Conservation (phyloP, 352 stramenopile genomes). For the Pythium brachiatum region DNA sequence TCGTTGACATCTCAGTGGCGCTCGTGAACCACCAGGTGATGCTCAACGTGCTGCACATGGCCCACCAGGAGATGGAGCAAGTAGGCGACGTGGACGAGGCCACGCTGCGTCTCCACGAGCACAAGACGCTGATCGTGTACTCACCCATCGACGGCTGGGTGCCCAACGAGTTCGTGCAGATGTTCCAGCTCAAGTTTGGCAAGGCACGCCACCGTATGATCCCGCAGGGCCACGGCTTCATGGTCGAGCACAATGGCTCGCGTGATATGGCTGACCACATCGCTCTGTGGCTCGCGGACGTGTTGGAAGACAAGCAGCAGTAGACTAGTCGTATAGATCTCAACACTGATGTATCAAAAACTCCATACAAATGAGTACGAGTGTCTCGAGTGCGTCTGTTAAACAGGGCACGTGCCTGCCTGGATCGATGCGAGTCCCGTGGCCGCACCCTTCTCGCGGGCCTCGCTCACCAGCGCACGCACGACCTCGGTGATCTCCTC, state of each 20-base stretch:
- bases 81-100: conserved; percentile 44
- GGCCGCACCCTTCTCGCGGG: conserved; percentile 2
- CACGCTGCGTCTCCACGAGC: conserved; percentile 37
- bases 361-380: too few species aligned
- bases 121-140: conserved; percentile 68
- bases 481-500: conserved; percentile 56
- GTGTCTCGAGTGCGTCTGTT: too few species aligned
- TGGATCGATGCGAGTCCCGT: conserved; percentile 13
- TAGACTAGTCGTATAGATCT: neutral
- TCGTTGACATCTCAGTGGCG: conserved; percentile 50
- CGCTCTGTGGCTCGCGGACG: conserved; percentile 47
- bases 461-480: conserved; percentile 46
- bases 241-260: conserved; percentile 66
- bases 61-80: conserved; percentile 57
- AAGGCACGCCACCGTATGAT: conserved; percentile 48
- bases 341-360: too few species aligned
- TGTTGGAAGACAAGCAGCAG: neutral
- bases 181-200: conserved; percentile 50
- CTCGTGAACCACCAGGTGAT: conserved; percentile 58
- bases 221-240: conserved; percentile 68
- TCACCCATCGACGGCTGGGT: conserved; percentile 69
- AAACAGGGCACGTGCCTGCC: conserved; percentile 13
- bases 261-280: conserved; percentile 66
- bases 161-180: conserved; percentile 51
- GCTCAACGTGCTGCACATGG: conserved; percentile 65